phyloP scores from a whole-genome alignment of 306 rosid genomes.

The Citrullus colocynthis region DNA sequence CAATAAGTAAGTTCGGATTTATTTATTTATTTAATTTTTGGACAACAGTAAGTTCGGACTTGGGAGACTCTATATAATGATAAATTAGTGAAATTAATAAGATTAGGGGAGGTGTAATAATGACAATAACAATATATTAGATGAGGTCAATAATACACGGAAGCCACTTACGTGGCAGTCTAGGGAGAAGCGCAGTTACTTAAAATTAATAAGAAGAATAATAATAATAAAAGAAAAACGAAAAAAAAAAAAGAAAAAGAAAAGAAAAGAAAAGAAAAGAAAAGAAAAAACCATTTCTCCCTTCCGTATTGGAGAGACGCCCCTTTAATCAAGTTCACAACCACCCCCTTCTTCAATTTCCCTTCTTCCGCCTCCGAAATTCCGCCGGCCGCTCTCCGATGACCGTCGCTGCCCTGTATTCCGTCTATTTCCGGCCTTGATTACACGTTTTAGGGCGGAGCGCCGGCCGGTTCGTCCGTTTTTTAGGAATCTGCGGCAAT shows the following conservation, averaged over 20 bases:
- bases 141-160: slow-evolving; percentile 40
- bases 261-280: neutral
- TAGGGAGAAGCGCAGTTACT: slow-evolving; percentile 67
- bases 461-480: neutral
- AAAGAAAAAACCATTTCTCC: neutral
- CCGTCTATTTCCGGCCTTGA: neutral
- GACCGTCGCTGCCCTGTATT: neutral
- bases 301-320: neutral
- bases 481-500: slow-evolving; percentile 22
- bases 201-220: neutral
- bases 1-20: too few relatives aligned
- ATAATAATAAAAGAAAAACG: neutral
- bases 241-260: neutral
- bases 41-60: neutral
- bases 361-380: neutral
- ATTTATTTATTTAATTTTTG: too few relatives aligned
- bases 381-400: neutral
- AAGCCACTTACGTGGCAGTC: slow-evolving; percentile 70
- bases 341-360: neutral
- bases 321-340: slow-evolving; percentile 2
- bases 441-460: neutral
- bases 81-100: neutral
- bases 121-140: neutral
- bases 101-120: neutral
- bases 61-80: neutral